Conservation (phyloP, 2,329 filamentous ascomycete species). For the Diaporthe batatas region DNA sequence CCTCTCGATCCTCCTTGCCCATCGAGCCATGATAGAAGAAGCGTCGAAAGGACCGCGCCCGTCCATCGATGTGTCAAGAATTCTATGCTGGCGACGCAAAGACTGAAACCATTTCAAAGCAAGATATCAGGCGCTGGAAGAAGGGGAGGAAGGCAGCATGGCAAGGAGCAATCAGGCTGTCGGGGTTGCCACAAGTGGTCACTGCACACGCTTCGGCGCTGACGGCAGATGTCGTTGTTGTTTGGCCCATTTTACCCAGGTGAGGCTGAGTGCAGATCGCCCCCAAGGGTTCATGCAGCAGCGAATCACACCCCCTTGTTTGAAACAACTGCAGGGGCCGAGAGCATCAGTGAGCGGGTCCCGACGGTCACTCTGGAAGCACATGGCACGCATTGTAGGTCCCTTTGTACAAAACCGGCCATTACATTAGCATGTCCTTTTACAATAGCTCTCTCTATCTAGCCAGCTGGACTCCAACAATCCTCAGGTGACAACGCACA, state of each 20-base stretch:
- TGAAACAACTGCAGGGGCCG: constrained; percentile 32
- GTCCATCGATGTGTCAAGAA: constrained; percentile 42
- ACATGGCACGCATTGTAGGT: not conserved
- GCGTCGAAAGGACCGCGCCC: constrained; percentile 49
- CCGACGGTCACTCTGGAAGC: not conserved
- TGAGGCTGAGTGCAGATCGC: constrained; percentile 36
- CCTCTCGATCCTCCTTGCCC: constrained; percentile 80
- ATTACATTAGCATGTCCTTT: not conserved
- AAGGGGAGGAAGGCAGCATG: not conserved
- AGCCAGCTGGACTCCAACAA: not conserved
- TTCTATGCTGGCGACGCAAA: constrained; percentile 10
- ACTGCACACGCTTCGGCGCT: not conserved
- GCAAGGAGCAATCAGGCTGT: constrained; percentile 10
- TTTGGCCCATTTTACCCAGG: constrained; percentile 17
- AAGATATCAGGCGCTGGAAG: not conserved
- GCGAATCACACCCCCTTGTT: constrained; percentile 28
- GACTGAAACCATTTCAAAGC: constrained; percentile 26
- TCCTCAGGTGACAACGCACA: not conserved
- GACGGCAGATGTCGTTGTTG: constrained; percentile 34
- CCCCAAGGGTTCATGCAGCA: constrained; percentile 24
- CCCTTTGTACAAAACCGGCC: not conserved
- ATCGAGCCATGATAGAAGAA: constrained; percentile 66
- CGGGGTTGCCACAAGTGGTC: not conserved
- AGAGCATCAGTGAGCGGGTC: constrained; percentile 21
- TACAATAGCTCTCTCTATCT: not conserved